A percentile compares a stretch with the other conserved stretches of the same genome.
Evolutionary conservation across 108 stramenopile species (phyloP).

Genomic region (Pseudonitzschia multiseries): DNA sequence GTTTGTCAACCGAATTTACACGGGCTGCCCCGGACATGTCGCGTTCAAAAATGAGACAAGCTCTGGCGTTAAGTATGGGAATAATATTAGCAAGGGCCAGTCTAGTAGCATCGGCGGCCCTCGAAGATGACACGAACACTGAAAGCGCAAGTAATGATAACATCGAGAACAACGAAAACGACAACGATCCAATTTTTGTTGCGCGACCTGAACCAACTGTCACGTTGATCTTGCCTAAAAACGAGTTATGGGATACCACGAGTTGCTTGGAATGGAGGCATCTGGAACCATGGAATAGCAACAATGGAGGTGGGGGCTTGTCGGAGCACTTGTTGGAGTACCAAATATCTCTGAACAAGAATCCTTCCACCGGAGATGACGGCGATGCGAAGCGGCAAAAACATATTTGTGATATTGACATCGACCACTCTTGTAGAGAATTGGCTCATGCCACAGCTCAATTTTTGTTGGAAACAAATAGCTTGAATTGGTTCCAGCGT

Average conservation of each 20-base stretch:
- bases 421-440: not conserved
- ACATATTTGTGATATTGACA: conserved; percentile 5
- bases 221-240: not conserved
- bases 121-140: conserved; percentile 2
- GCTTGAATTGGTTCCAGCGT: conserved; percentile 48
- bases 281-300: conserved; percentile 37
- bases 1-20: conserved; percentile 17
- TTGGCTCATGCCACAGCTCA: conserved; percentile 29
- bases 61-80: conserved; percentile 63
- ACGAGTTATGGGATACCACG: conserved; percentile 21
- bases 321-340: conserved; percentile 23
- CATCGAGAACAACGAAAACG: conserved; percentile 6
- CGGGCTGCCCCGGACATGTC: conserved; percentile 28
- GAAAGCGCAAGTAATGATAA: conserved; percentile 1
- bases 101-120: conserved; percentile 35
- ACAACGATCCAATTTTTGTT: not conserved
- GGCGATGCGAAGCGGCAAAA: conserved; percentile 11
- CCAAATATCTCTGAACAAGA: conserved; percentile 19
- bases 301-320: conserved; percentile 12
- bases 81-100: conserved; percentile 65
- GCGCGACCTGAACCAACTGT: conserved; percentile 7
- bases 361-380: not conserved
- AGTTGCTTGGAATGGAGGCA: conserved; percentile 31
- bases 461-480: conserved; percentile 40
- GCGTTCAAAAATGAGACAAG: conserved; percentile 26